phyloP scores from a whole-genome alignment of 1,139 yeast species.

The Groenewaldozyma auringiensis region DNA sequence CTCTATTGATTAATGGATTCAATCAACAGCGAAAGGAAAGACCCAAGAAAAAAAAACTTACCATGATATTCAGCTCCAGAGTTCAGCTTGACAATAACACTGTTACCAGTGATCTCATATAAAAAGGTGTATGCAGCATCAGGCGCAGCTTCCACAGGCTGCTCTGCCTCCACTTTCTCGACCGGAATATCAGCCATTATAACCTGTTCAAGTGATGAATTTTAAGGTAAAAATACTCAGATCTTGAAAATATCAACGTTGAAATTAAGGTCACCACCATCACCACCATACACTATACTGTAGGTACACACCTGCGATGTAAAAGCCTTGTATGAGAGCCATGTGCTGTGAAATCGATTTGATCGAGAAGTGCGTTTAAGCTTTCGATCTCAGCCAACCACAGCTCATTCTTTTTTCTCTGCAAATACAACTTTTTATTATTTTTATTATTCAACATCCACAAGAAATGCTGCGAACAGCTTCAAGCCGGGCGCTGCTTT shows the following conservation, averaged over 20 bases:
- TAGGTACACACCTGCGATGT: too few species aligned
- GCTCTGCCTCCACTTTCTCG: not conserved
- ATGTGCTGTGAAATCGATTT: too few species aligned
- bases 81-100: slow-evolving; percentile 74
- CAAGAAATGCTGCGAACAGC: not conserved
- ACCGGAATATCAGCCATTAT: not conserved
- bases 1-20: not conserved
- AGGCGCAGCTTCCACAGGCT: slow-evolving; percentile 10
- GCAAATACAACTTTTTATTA: too few species aligned
- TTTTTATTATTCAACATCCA: too few species aligned
- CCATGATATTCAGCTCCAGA: slow-evolving; percentile 82
- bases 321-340: too few species aligned
- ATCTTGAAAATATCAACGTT: too few species aligned
- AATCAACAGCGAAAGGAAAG: not conserved
- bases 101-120: slow-evolving; percentile 67
- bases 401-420: not conserved
- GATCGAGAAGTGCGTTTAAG: too few species aligned
- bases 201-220: too few species aligned
- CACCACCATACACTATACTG: too few species aligned
- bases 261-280: too few species aligned
- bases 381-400: not conserved
- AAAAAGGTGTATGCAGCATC: slow-evolving; percentile 66
- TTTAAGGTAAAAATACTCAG: too few species aligned
- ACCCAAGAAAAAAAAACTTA: slow-evolving; percentile 13
- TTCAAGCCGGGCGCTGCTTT: not conserved